These are phyloP conservation scores for Raphanus raphanistrum DNA, from an alignment of 345 rosid species.

Conservation along the genomic window DNA sequence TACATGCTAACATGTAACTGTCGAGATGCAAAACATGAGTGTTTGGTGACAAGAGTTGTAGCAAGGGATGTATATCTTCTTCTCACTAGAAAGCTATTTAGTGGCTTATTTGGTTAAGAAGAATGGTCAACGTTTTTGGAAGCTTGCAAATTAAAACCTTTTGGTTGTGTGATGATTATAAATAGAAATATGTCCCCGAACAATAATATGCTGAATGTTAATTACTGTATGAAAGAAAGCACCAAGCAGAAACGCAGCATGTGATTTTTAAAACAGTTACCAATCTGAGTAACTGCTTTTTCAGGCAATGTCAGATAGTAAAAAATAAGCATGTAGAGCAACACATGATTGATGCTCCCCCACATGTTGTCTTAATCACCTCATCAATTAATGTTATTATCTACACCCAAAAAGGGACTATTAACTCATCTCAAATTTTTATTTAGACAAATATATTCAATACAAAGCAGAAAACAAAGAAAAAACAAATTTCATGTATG, in stretches of 20 bases:
- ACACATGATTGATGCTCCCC: background rate
- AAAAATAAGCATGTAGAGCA: background rate
- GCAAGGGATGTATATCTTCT: background rate
- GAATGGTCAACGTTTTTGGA: background rate
- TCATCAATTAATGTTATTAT: background rate
- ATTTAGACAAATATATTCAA: too few relatives aligned
- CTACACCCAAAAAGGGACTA: too few relatives aligned
- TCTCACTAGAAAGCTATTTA: background rate
- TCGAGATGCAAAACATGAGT: background rate
- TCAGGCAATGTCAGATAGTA: background rate
- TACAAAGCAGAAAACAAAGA: too few relatives aligned
- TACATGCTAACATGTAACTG: background rate
- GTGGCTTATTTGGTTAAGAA: background rate
- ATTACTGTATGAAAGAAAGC: background rate
- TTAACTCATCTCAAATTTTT: too few relatives aligned
- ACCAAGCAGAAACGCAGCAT: background rate
- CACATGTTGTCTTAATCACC: background rate
- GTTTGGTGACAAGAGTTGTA: background rate
- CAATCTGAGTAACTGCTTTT: background rate
- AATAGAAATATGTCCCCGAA: background rate
- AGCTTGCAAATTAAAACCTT: background rate
- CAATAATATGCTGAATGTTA: background rate
- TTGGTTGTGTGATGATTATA: background rate
- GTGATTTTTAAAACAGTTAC: background rate
- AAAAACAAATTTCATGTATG: too few relatives aligned